Evolutionary conservation across 139 green algal species (phyloP).

Genomic region (Yamagishiella unicocca): DNA sequence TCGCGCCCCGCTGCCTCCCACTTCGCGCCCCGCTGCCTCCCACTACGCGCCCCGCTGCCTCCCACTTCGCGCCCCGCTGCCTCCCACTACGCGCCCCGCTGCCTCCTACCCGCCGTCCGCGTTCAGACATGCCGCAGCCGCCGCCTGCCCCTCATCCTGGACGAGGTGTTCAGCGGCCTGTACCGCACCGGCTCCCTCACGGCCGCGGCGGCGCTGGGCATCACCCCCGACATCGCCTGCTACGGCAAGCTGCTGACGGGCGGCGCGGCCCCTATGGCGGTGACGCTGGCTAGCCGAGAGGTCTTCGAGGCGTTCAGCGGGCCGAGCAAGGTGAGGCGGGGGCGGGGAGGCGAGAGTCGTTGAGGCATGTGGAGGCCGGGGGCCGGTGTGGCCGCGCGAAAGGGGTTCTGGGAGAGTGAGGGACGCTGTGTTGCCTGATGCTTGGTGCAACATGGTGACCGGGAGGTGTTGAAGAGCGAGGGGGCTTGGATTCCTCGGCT

Average conservation of each 20-base stretch:
- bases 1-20: no score
- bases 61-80: no score
- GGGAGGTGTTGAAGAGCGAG: no score
- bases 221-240: conserved; percentile 92
- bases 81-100: background rate
- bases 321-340: conserved; percentile 66
- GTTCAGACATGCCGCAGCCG: conserved; percentile 66
- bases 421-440: no score
- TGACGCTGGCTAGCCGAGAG: conserved; percentile 83
- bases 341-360: no score
- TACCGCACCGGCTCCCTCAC: conserved; percentile 85
- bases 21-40: no score
- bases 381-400: no score
- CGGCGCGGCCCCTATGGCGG: conserved; percentile 87
- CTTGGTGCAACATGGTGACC: no score
- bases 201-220: conserved; percentile 76
- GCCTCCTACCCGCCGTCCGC: background rate
- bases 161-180: conserved; percentile 96
- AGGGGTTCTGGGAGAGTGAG: no score
- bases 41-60: background rate
- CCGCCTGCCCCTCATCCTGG: conserved; percentile 91
- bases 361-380: no score
- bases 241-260: conserved; percentile 96
- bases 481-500: no score
- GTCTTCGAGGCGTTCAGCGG: conserved; percentile 92